phyloP scores from a whole-genome alignment of 2,329 filamentous ascomycete genomes.

The Drechslerella stenobrocha region DNA sequence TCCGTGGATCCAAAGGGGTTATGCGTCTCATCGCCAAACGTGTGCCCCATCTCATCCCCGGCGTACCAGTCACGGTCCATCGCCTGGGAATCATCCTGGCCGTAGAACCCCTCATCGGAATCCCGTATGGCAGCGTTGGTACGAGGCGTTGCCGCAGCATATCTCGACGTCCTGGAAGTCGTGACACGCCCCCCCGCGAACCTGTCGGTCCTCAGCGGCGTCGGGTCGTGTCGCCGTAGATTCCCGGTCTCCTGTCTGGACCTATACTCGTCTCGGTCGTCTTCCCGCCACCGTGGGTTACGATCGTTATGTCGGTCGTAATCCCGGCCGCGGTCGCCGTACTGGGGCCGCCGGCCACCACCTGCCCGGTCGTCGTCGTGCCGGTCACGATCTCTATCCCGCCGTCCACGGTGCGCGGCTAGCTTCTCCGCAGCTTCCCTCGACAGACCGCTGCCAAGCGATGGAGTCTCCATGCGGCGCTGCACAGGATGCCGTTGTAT shows the following conservation, averaged over 20 bases:
- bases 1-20: conserved; percentile 83
- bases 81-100: conserved; percentile 67
- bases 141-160: conserved; percentile 51
- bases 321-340: conserved; percentile 42
- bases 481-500: conserved; percentile 51
- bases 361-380: conserved; percentile 20
- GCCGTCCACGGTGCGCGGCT: conserved; percentile 50
- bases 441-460: conserved; percentile 52
- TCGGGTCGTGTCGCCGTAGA: conserved; percentile 51
- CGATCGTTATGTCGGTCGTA: conserved; percentile 40
- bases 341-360: conserved; percentile 26
- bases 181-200: conserved; percentile 51
- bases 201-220: conserved; percentile 50
- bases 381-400: conserved; percentile 38
- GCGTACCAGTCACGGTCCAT: conserved; percentile 92
- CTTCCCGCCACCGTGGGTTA: conserved; percentile 32
- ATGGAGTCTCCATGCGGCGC: conserved; percentile 53
- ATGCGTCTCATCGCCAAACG: conserved; percentile 87
- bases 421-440: conserved; percentile 51
- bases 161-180: conserved; percentile 50
- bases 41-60: conserved; percentile 80
- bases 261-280: conserved; percentile 47
- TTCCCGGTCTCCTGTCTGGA: conserved; percentile 39
- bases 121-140: conserved; percentile 50
- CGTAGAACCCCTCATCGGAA: conserved; percentile 48